Base-by-base conservation (phyloP, 2,329 filamentous ascomycete genomes). In the Penicillium italicum region DNA sequence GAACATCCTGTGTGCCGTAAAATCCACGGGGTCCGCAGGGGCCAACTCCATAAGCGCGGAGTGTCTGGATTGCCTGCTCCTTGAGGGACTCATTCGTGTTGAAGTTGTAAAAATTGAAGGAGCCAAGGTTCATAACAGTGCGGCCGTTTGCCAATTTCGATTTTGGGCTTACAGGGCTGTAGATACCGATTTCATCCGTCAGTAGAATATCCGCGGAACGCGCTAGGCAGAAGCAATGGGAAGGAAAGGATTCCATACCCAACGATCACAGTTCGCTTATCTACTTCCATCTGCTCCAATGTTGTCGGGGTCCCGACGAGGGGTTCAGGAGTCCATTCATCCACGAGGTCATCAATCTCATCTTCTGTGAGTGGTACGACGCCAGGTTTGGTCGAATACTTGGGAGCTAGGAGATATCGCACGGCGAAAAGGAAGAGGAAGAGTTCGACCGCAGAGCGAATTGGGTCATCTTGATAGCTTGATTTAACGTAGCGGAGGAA, bases 91-190 rank as follows among this genome's bases (percentile, higher is more conserved):
- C 93, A 72, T 96, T 97, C 50, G 85, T 85, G 62, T 95, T 90
- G 74, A 99, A 91, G 77, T 99, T 97, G 80, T 96, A 97, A 75
- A 94, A 96, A 74, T 99, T 99, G 77, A 91, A 94, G 1, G 90
- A 95, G 36, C 91, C 93, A 61, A 99, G 86, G 72, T 99, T 99
- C 55, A 84, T 91, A 24, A 97, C 94, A 18, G 89, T 96, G 63
- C 90, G 88, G 66, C 94, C 94, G 73, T 87, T 96, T 45, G 86
- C 81, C 53, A 99, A 84, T 74, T 94, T 97, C 47, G 88, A 87
- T 73, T 94, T 96, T 44, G 94, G 92, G 10, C 91, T 92, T 1
- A 91, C 92, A 5, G 93, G 89, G 47, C 91, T 95, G 68, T 45
- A 56, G 36, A 51, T 36, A 14, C n/a, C 36, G 47, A 47, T 40